These are phyloP conservation scores for Pythium vanterpoolii DNA, from an alignment of 352 stramenopile species.

Conservation along the genomic window DNA sequence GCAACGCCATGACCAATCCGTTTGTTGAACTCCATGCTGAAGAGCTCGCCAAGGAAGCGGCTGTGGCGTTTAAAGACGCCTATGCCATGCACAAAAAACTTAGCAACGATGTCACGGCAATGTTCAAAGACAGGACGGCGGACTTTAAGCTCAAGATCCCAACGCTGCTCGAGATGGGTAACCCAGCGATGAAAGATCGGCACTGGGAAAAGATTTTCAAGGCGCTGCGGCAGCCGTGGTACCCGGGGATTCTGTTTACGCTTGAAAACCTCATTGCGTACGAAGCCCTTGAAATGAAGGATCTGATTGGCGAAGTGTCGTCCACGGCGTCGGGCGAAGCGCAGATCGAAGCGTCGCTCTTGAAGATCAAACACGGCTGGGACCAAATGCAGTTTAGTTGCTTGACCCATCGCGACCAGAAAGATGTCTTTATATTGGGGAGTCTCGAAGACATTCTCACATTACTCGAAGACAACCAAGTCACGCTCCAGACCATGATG, in stretches of 20 bases:
- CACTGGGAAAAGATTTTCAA: conserved; percentile 96
- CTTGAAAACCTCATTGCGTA: conserved; percentile 87
- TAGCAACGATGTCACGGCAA: conserved; percentile 85
- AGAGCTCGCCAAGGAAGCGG: conserved; percentile 85
- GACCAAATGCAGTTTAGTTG: conserved; percentile 85
- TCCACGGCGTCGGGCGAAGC: conserved; percentile 85
- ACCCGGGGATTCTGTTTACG: conserved; percentile 86
- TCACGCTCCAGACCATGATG: conserved; percentile 92
- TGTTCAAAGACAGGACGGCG: conserved; percentile 83
- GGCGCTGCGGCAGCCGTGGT: conserved; percentile 82
- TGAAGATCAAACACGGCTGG: conserved; percentile 89
- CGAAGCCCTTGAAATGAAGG: conserved; percentile 87
- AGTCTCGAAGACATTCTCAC: conserved; percentile 89
- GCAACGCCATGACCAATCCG: conserved; percentile 70
- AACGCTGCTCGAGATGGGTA: conserved; percentile 90
- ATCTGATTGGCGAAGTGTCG: conserved; percentile 83
- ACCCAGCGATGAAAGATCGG: conserved; percentile 90
- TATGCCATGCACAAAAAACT: conserved; percentile 91
- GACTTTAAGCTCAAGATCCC: conserved; percentile 92
- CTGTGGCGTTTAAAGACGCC: conserved; percentile 85
- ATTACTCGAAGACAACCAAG: conserved; percentile 90
- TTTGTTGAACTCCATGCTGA: conserved; percentile 90
- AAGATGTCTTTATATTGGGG: conserved; percentile 89
- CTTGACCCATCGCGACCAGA: conserved; percentile 80
- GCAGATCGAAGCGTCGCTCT: conserved; percentile 87